phyloP scores from a whole-genome alignment of 345 rosid genomes.

The Eucalyptus polyanthemos region DNA sequence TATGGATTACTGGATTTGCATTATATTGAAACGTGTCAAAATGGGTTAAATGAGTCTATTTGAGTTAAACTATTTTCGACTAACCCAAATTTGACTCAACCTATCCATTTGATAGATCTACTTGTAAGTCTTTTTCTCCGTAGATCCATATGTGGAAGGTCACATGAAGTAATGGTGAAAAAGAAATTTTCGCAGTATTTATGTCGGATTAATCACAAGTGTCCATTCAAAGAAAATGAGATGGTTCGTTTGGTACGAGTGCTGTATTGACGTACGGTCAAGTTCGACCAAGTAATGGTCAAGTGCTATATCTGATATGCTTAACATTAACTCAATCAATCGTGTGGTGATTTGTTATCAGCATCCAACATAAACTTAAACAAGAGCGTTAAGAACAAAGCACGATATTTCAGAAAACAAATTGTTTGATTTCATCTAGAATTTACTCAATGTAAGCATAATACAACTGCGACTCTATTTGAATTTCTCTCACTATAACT shows the following conservation, averaged over 20 bases:
- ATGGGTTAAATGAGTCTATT: no score
- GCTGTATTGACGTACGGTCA: background rate
- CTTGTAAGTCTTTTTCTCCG: background rate
- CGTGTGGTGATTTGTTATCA: background rate
- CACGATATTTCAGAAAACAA: background rate
- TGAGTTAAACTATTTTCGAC: rapidly evolving
- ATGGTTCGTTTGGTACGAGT: background rate
- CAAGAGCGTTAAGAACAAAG: background rate
- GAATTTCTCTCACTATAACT: background rate
- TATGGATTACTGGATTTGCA: no score
- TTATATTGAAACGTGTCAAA: no score
- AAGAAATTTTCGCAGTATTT: background rate
- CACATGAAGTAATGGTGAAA: background rate
- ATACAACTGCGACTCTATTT: background rate
- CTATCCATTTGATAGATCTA: background rate
- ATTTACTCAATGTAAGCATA: background rate
- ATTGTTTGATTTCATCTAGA: background rate
- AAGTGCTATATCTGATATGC: background rate
- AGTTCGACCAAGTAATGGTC: background rate
- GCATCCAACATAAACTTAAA: background rate
- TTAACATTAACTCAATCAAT: background rate
- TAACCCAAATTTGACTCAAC: no score
- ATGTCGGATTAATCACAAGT: background rate
- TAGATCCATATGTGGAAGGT: background rate
- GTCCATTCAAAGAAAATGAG: background rate